phyloP scores from a whole-genome alignment of 805 yeast genomes.

The Lachancea kluyveri region DNA sequence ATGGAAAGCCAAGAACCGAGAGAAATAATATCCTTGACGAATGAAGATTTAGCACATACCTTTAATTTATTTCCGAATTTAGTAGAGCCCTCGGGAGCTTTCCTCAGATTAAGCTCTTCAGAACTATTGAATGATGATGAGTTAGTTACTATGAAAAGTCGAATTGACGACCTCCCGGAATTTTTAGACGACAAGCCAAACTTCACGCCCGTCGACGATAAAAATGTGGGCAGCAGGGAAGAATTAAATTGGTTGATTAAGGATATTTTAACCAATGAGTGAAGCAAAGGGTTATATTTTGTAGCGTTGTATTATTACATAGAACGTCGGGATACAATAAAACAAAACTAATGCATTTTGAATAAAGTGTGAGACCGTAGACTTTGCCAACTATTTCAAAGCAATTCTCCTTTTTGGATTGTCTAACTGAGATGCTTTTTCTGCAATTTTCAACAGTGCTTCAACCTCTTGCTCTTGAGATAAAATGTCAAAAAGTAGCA shows the following conservation, averaged over 20 bases:
- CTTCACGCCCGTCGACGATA: constrained; percentile 28
- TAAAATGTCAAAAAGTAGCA: constrained; percentile 30
- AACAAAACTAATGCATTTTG: no score
- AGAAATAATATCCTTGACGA: constrained; percentile 36
- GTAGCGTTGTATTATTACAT: background rate
- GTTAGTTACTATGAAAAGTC: constrained; percentile 24
- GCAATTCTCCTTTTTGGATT: no score
- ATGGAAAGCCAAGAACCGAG: constrained; percentile 4
- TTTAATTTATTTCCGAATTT: constrained; percentile 59
- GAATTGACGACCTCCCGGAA: constrained; percentile 30
- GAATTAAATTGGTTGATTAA: constrained; percentile 68
- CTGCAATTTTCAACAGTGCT: constrained; percentile 14
- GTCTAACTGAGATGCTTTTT: constrained; percentile 13
- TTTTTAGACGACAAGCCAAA: constrained; percentile 28
- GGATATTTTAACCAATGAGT: constrained; percentile 46
- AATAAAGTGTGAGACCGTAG: no score
- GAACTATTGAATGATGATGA: constrained; percentile 54
- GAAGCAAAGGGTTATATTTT: constrained; percentile 1
- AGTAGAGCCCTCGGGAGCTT: constrained; percentile 62
- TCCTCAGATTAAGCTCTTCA: constrained; percentile 41
- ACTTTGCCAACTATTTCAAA: no score
- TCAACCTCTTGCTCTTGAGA: constrained; percentile 12
- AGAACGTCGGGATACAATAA: no score
- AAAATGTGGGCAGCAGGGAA: constrained; percentile 52
- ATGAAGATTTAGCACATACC: constrained; percentile 64